Evolutionary conservation across 148 eudicot species (phyloP), one percentile per base, ranked within the genome.

Genomic region (Polygonum maritimum): DNA sequence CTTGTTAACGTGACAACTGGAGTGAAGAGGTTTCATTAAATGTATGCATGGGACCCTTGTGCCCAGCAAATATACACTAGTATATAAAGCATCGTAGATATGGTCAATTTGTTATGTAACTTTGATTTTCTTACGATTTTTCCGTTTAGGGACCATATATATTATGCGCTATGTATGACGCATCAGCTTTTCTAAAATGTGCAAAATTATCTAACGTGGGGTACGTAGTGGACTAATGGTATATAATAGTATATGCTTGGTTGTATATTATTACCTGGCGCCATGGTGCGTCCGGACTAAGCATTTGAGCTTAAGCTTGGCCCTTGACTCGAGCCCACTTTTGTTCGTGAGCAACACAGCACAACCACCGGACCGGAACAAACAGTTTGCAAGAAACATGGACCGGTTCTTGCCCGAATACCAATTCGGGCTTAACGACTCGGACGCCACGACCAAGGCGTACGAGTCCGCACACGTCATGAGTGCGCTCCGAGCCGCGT

Each of bases 321-420:
- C 90, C 40, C 75, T 74, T 36, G 79, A 19, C 33, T 78, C 55
- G 2, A 82, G 33, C 45, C 78, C 72, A 41, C 75, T 71, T 52
- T 89, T 88, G 73, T 91, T 93, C 18, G 92, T 91, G 76, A 93
- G 49, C 1, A 93, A 60, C 38, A 93, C 80, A 0, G 88, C 85
- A 14, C 92, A 84, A 5, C 98, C 98, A 48, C 98, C 98, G 0
- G 92, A 80, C 60, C 98, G 75, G 67, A 93, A 93, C 22, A 93
- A 77, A 41, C 91, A 86, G 41, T 93, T 93, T 2, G 97, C 82
- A 1, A 93, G 62, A 12, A 93, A 89, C 97, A 89, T 93, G 14
- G 98, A 93, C 19, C 90, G 79, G 60, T 93, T 89, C 35, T 83
- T 89, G 36, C 98, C 97, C 18, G 85, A 3, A 78, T 93, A 93